Conservation (phyloP, 2,329 filamentous ascomycete species). For the Cladophialophora immunda region DNA sequence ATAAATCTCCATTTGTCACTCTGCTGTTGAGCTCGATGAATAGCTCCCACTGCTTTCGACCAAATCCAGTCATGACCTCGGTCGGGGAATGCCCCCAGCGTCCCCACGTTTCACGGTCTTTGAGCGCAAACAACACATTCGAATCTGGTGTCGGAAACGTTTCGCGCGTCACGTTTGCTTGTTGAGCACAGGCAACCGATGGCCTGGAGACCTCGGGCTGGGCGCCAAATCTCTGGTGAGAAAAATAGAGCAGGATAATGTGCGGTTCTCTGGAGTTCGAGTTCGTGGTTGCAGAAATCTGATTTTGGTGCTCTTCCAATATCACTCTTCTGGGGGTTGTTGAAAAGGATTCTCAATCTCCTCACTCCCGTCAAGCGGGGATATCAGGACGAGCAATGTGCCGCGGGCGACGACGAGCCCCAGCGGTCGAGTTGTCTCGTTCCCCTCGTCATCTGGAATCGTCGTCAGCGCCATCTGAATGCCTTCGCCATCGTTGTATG, state of each 20-base stretch:
- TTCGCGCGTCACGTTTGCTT: background rate
- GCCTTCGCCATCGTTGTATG: background rate
- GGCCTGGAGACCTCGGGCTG: background rate
- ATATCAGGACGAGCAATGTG: conserved; percentile 90
- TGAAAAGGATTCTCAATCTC: conserved; percentile 94
- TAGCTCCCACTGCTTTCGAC: background rate
- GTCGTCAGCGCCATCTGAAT: conserved; percentile 31
- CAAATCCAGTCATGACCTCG: background rate
- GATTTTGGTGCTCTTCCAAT: background rate
- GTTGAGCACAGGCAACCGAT: background rate
- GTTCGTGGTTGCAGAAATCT: background rate
- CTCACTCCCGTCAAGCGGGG: conserved; percentile 92
- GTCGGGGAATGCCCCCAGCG: background rate
- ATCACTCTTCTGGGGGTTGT: conserved; percentile 70
- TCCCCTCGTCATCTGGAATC: conserved; percentile 86
- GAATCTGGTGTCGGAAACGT: background rate
- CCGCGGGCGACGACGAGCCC: conserved; percentile 90
- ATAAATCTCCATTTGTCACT: conserved; percentile 21
- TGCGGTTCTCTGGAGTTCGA: background rate
- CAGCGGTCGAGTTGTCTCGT: conserved; percentile 79
- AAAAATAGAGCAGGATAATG: background rate
- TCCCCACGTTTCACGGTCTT: background rate
- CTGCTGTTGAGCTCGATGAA: conserved; percentile 3
- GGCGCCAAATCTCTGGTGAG: background rate
- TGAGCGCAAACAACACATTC: background rate